phyloP scores from a whole-genome alignment of 106 monocot genomes.

The Dendrobium huoshanense region DNA sequence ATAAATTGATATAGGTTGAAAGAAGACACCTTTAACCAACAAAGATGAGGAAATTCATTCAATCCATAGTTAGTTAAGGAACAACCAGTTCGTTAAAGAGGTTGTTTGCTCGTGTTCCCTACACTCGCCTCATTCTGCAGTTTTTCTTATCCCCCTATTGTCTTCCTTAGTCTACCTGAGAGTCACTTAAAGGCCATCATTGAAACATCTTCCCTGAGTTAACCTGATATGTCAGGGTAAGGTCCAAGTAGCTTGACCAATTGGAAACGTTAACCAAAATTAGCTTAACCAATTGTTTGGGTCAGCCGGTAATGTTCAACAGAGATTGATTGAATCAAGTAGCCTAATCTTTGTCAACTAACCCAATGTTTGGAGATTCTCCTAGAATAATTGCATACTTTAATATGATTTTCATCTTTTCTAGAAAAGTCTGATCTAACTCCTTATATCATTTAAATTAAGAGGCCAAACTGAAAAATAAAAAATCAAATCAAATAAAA shows the following conservation, averaged over 20 bases:
- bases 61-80: neutral
- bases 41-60: neutral
- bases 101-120: too few relatives aligned
- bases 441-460: neutral
- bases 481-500: neutral
- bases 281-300: neutral
- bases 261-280: neutral
- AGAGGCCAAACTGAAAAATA: too few relatives aligned
- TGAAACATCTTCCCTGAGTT: neutral
- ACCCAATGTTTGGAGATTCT: neutral
- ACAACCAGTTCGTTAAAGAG: too few relatives aligned
- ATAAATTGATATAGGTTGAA: too few relatives aligned
- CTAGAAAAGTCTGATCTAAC: neutral
- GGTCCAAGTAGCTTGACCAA: neutral
- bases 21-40: neutral
- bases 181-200: neutral
- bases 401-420: neutral
- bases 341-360: neutral
- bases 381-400: neutral
- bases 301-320: neutral
- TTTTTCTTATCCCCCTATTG: neutral
- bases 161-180: neutral
- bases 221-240: neutral
- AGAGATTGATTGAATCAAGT: neutral
- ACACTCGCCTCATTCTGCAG: too few relatives aligned